Evolutionary conservation across 352 stramenopile genomes (phyloP).

Genomic region (Peronospora belbahrii): DNA sequence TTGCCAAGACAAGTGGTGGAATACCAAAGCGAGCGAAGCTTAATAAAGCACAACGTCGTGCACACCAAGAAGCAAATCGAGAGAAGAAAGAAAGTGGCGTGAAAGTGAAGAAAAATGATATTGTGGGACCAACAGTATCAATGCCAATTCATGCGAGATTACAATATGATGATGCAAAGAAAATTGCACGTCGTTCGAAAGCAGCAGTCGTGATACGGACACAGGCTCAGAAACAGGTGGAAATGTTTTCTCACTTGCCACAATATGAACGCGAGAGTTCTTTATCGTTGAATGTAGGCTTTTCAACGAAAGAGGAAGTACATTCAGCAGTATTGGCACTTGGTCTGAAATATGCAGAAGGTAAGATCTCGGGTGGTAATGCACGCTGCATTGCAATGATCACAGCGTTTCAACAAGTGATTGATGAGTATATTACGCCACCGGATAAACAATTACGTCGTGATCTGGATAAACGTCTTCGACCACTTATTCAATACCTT

Average conservation of each 20-base stretch:
- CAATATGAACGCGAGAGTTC: slow-evolving; percentile 80
- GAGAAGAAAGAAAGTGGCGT: slow-evolving; percentile 41
- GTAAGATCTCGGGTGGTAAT: slow-evolving; percentile 87
- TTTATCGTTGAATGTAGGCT: slow-evolving; percentile 60
- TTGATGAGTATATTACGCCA: slow-evolving; percentile 86
- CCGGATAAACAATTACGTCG: slow-evolving; percentile 70
- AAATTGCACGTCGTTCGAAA: slow-evolving; percentile 69
- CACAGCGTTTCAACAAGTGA: slow-evolving; percentile 84
- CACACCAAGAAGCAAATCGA: slow-evolving; percentile 87
- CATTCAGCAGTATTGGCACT: slow-evolving; percentile 88
- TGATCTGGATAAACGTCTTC: slow-evolving; percentile 86
- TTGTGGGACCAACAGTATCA: slow-evolving; percentile 7
- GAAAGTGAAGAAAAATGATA: slow-evolving; percentile 36
- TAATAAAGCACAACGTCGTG: slow-evolving; percentile 88
- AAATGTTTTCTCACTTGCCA: slow-evolving; percentile 78
- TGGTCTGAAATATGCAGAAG: slow-evolving; percentile 88
- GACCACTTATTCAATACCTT: slow-evolving; percentile 92
- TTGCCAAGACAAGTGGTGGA: slow-evolving; percentile 38
- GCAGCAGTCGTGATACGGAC: slow-evolving; percentile 57
- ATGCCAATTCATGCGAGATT: slow-evolving; percentile 45
- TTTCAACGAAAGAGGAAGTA: slow-evolving; percentile 71
- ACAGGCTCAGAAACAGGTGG: slow-evolving; percentile 73
- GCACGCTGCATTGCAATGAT: slow-evolving; percentile 91
- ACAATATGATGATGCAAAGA: slow-evolving; percentile 78
- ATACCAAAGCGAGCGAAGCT: slow-evolving; percentile 77